A percentile compares a stretch with the other conserved stretches of the same genome.
Evolutionary conservation across 1,284 basidiomycete genomes (phyloP).

Genomic region (Cronartium ribicola): DNA sequence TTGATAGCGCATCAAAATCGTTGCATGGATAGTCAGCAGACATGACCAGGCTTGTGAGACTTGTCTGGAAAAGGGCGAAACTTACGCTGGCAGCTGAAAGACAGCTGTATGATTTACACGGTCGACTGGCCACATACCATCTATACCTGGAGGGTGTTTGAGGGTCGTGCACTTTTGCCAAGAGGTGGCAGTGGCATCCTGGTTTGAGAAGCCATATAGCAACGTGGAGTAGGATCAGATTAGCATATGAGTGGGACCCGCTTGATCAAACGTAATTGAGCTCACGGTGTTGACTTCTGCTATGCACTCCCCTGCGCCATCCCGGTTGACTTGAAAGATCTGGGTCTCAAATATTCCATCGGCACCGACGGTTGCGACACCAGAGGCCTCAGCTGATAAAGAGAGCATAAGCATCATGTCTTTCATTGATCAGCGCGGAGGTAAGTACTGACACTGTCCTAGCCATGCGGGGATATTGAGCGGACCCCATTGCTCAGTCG

Average conservation of each 20-base stretch:
- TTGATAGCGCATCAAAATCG: neutral
- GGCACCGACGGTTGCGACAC: slow-evolving; percentile 11
- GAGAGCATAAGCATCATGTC: neutral
- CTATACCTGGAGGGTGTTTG: slow-evolving; percentile 20
- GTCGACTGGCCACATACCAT: slow-evolving; percentile 41
- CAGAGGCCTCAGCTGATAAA: slow-evolving; percentile 15
- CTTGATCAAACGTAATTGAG: no score
- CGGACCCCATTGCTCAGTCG: slow-evolving; percentile 12
- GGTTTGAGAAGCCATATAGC: neutral
- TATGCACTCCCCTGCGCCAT: slow-evolving; percentile 20
- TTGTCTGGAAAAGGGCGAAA: neutral
- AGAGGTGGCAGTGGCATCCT: slow-evolving; percentile 18
- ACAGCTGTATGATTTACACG: slow-evolving; percentile 31
- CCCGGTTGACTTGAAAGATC: slow-evolving; percentile 39
- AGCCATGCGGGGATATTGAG: slow-evolving; percentile 8
- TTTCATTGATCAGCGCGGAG: neutral
- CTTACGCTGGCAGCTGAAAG: slow-evolving; percentile 28
- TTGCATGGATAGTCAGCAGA: no score
- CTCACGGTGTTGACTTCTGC: slow-evolving; percentile 29
- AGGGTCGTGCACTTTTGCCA: slow-evolving; percentile 19
- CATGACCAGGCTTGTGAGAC: neutral
- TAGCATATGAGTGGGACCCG: neutral
- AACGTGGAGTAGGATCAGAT: no score
- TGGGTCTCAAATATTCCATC: slow-evolving; percentile 27
- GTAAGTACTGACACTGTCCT: slow-evolving; percentile 8